These are phyloP conservation scores for Vitis amurensis DNA, from an alignment of 164 flowering plant genomes.

Conservation along the genomic window DNA sequence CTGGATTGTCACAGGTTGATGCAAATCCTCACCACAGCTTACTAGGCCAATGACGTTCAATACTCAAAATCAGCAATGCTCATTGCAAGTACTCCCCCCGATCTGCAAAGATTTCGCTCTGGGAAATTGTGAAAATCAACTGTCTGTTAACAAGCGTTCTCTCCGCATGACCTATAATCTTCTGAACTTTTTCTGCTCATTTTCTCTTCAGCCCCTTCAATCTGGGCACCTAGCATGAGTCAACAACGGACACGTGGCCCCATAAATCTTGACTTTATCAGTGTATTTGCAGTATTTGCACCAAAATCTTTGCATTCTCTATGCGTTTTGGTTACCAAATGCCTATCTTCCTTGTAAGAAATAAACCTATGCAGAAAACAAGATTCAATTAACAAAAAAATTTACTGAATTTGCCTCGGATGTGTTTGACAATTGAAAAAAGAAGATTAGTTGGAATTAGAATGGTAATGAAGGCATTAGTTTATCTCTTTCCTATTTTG, in stretches of 20 bases:
- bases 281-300: constrained; percentile 99
- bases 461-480: too few species aligned
- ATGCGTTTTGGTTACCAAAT: constrained; percentile 96
- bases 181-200: constrained; percentile 96
- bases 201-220: constrained; percentile 92
- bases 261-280: constrained; percentile 97
- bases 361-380: constrained; percentile 62
- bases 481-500: too few species aligned
- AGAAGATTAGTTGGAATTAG: too few species aligned
- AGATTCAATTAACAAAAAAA: neutral
- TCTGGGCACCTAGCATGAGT: constrained; percentile 94
- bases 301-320: constrained; percentile 94
- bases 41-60: constrained; percentile 95
- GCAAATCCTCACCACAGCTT: constrained; percentile 99
- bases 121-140: constrained; percentile 96
- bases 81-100: constrained; percentile 96
- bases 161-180: constrained; percentile 90
- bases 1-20: constrained; percentile 98
- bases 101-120: constrained; percentile 97
- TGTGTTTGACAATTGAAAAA: too few species aligned
- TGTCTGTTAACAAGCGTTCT: constrained; percentile 95
- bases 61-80: constrained; percentile 99
- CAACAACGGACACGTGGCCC: constrained; percentile 98
- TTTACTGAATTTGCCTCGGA: too few species aligned
- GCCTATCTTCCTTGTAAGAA: constrained; percentile 97